These are phyloP conservation scores for Otatea glauca DNA, from an alignment of 176 grass and related monocot genomes.

Conservation along the genomic window DNA sequence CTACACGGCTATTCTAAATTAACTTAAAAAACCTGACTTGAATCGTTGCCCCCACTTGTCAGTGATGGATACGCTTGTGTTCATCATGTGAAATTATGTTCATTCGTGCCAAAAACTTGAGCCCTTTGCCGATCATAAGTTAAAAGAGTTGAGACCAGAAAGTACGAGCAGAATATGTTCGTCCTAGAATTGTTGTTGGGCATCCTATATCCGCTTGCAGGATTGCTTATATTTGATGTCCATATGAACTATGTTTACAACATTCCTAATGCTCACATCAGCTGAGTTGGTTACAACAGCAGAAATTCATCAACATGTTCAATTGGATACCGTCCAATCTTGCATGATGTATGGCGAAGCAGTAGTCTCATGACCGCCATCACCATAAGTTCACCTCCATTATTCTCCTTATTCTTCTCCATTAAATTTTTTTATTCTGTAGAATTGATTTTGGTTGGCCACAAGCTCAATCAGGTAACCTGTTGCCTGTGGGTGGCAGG, in stretches of 20 bases:
- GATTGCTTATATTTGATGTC: not conserved
- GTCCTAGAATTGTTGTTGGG: not conserved
- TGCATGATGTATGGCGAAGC: not conserved
- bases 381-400: not conserved
- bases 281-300: not conserved
- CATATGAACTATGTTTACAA: not conserved
- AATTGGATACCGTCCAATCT: not conserved
- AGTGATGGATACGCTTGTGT: not conserved
- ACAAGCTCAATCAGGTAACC: conserved; percentile 17
- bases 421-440: not conserved
- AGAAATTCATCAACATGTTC: not conserved
- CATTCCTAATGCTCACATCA: not conserved
- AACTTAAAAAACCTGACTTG: not conserved
- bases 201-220: too few species aligned
- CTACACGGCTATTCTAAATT: not conserved
- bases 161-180: not conserved
- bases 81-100: not conserved
- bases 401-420: not conserved
- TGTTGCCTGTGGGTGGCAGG: not conserved
- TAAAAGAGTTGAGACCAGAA: not conserved
- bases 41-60: not conserved
- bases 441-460: not conserved
- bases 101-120: not conserved
- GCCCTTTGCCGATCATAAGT: not conserved
- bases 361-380: not conserved